Evolutionary conservation across 164 flowering plant species (phyloP).

Genomic region (Liquidambar formosana): DNA sequence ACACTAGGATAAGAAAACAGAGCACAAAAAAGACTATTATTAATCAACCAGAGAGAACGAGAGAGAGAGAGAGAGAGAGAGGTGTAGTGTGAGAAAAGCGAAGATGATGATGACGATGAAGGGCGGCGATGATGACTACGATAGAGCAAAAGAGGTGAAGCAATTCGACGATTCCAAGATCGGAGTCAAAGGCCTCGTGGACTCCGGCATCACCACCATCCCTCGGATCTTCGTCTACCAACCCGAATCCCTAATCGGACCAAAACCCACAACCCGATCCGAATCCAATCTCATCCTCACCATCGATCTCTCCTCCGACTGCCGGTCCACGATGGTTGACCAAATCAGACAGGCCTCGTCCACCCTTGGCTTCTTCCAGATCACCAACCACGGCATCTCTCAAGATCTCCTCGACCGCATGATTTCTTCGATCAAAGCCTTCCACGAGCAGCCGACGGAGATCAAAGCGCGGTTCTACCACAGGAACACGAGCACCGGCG

Average conservation of each 20-base stretch:
- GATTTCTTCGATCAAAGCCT: conserved; percentile 30
- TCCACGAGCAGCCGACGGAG: conserved; percentile 49
- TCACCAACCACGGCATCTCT: conserved; percentile 50
- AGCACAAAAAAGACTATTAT: no score
- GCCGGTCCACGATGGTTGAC: conserved; percentile 27
- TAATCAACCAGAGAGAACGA: no score
- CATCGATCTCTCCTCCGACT: conserved; percentile 42
- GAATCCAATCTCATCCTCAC: conserved; percentile 27
- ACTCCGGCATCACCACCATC: conserved; percentile 57
- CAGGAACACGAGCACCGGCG: conserved; percentile 28
- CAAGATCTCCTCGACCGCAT: conserved; percentile 17
- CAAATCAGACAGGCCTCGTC: conserved; percentile 36
- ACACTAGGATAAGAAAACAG: no score
- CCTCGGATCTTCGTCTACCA: conserved; percentile 66
- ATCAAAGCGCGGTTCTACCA: conserved; percentile 31
- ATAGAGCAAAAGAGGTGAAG: conserved; percentile 42
- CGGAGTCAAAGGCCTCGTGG: conserved; percentile 71
- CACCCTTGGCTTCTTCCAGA: conserved; percentile 54
- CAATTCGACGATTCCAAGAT: conserved; percentile 61
- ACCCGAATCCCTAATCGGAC: conserved; percentile 34
- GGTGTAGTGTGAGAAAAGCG: neutral
- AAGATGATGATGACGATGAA: neutral
- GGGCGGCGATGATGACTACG: conserved; percentile 17
- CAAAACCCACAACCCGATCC: neutral
- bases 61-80: no score